These are phyloP conservation scores for Gastrolobium villosum DNA, from an alignment of 306 rosid species.

Conservation along the genomic window DNA sequence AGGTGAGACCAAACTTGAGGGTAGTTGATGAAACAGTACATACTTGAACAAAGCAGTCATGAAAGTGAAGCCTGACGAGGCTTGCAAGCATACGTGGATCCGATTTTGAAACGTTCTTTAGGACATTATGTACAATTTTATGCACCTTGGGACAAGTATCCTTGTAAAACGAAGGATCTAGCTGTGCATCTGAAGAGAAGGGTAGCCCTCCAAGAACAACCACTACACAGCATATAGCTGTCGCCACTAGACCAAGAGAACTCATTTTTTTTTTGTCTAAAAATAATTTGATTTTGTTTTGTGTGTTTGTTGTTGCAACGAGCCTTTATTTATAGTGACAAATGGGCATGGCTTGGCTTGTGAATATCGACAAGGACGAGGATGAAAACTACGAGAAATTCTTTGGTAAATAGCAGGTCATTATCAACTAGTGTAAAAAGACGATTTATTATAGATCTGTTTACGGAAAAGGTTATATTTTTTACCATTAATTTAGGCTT, in stretches of 20 bases:
- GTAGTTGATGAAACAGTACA: neutral
- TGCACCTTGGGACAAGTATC: slow-evolving; percentile 47
- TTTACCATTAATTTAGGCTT: too few relatives aligned
- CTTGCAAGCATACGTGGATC: slow-evolving; percentile 58
- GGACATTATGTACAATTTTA: slow-evolving; percentile 32
- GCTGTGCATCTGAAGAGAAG: slow-evolving; percentile 45
- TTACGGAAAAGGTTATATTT: too few relatives aligned
- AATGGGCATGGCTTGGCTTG: neutral
- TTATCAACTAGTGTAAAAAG: too few relatives aligned
- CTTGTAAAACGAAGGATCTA: slow-evolving; percentile 49
- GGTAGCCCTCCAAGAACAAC: slow-evolving; percentile 47
- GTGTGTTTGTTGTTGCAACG: neutral
- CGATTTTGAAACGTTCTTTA: slow-evolving; percentile 12
- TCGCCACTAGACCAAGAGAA: neutral
- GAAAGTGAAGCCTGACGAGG: slow-evolving; percentile 66
- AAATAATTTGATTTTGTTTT: neutral
- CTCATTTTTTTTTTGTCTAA: slow-evolving; percentile 25
- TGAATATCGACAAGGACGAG: neutral
- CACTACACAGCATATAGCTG: slow-evolving; percentile 35
- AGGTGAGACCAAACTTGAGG: too few relatives aligned
- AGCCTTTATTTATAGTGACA: slow-evolving; percentile 41
- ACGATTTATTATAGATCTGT: too few relatives aligned
- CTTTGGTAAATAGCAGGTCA: too few relatives aligned
- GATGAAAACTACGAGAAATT: neutral
- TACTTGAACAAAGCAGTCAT: slow-evolving; percentile 71